Percentiles rank a stretch among this genome's conserved stretches.
These are phyloP conservation scores for Paracoccidioides lutzii DNA, from an alignment of 2,329 filamentous ascomycete species.

Conservation along the genomic window DNA sequence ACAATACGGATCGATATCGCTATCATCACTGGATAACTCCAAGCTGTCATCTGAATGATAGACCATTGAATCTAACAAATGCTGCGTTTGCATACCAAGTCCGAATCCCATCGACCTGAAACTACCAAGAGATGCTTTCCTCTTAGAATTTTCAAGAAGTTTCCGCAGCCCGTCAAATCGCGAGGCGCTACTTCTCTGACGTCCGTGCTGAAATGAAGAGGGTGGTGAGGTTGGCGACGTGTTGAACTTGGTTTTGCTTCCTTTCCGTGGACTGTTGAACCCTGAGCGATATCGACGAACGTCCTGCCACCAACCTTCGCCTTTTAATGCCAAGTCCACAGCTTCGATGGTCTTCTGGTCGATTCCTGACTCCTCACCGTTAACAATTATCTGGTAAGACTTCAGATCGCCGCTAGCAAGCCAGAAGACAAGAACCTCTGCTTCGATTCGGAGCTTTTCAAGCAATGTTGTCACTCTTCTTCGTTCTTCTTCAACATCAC, in stretches of 20 bases:
- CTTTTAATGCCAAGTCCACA: conserved; percentile 53
- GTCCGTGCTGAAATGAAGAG: conserved; percentile 39
- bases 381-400: conserved; percentile 66
- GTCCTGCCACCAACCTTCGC: conserved; percentile 75
- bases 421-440: conserved; percentile 68
- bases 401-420: conserved; percentile 59
- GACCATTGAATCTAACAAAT: conserved; percentile 51
- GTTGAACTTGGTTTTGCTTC: conserved; percentile 20
- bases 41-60: conserved; percentile 36
- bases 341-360: conserved; percentile 44
- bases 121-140: conserved; percentile 35
- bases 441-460: conserved; percentile 70
- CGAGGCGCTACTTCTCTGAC: conserved; percentile 29
- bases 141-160: conserved; percentile 49
- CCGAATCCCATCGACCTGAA: conserved; percentile 46
- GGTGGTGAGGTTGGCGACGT: conserved; percentile 39
- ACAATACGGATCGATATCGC: conserved; percentile 30
- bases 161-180: conserved; percentile 48
- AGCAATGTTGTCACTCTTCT: conserved; percentile 59
- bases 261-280: conserved; percentile 11
- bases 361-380: conserved; percentile 44
- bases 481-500: conserved; percentile 66
- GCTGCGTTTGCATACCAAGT: conserved; percentile 64
- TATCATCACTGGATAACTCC: conserved; percentile 28
- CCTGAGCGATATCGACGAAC: conserved; percentile 40